Base-by-base conservation (phyloP, 2,329 filamentous ascomycete genomes). In the Colletotrichum sublineola region DNA sequence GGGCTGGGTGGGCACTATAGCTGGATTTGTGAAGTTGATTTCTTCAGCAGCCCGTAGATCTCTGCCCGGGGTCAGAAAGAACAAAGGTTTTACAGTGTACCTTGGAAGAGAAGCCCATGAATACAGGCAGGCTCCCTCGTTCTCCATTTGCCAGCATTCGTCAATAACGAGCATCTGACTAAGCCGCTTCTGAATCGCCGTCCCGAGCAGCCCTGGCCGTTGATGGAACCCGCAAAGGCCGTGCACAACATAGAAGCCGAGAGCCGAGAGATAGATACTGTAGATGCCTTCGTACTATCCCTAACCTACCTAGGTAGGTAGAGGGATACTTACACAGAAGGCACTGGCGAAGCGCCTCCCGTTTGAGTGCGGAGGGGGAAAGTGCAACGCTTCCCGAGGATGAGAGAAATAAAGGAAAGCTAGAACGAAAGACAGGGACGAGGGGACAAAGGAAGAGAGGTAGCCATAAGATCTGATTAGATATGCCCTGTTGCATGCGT, bases 381-480 rank as follows among this genome's bases (percentile, higher is more conserved):
- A 20, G 52, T 48, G 60, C 58, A 63, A 63, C 58, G 40, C 60
- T 66, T 60, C 46, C 55, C 62, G 38, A 61, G 44, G 40, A 56
- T 3, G 31, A 56, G 52, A 56, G 18, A 14, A 56, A n/a, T 2
- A 20, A 46, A 42, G 2, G 20, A 33, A 50, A 7, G 20, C 31
- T 24, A 4, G 29, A 24, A 46, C 46, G 31, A 38, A 46, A 24
- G 42, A 31, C 24, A 18, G 44, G 38, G 40, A 29, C 57, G 29
- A 60, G n/a, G 14, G 52, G 6, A 55, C 52, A 18, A 12, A 8
- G 31, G 3, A 18, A n/a, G 8, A 38, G 12, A 20, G 33, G 44
- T 6, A 42, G 55, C 46, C 33, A 6, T 18, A 11, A 38, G 42
- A 69, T 69, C 67, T 60, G 63, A 60, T 70, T 67, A 70, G 67